Base-by-base conservation (phyloP, 1,284 basidiomycete genomes). In the Fomitopsis schrenkii region DNA sequence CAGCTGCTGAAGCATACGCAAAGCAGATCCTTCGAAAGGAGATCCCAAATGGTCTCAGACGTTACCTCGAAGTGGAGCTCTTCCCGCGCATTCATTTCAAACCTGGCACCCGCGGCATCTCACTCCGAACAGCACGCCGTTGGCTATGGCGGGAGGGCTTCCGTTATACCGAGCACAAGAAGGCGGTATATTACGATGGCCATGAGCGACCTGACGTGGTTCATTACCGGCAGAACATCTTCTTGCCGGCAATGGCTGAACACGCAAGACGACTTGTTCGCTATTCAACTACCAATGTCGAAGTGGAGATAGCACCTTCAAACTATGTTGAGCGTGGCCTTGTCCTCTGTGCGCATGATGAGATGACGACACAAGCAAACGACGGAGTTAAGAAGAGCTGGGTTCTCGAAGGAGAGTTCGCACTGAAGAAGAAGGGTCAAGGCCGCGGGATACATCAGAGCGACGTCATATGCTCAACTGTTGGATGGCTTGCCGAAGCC, bases 291-390 rank as follows among this genome's bases (percentile, higher is more conserved):
- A 70, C 68, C 5, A 65, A 71, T 62, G 70, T 74, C 6, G 58
- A 62, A n/a, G 65, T 71, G 45, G 35, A 68, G 2, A 15, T 52
- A 10, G 66, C 65, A 56, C 36, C 38, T 2, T 2, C 50, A 0
- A 71, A 70, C 67, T 69, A 57, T 67, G 72, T 68, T 26, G 68
- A 74, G 56, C 57, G 55, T 4, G 59, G 61, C 9, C 59, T 76
- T 3, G 75, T 79, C 9, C 63, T 76, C 17, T 58, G 63, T 54
- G 66, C 73, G 5, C 75, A 78, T 58, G 76, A 79, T 61, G 75
- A 79, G 65, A 77, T 75, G 71, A 77, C 71, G 2, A 68, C 67
- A 2, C 76, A 79, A 58, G 70, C 71, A 28, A 70, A 79, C 68
- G 71, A 79, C 68, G 70, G 67, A 19, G 58, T 55, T 28, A 63